phyloP scores from a whole-genome alignment of 129 eudicot genomes.

The Escallonia rubra region DNA sequence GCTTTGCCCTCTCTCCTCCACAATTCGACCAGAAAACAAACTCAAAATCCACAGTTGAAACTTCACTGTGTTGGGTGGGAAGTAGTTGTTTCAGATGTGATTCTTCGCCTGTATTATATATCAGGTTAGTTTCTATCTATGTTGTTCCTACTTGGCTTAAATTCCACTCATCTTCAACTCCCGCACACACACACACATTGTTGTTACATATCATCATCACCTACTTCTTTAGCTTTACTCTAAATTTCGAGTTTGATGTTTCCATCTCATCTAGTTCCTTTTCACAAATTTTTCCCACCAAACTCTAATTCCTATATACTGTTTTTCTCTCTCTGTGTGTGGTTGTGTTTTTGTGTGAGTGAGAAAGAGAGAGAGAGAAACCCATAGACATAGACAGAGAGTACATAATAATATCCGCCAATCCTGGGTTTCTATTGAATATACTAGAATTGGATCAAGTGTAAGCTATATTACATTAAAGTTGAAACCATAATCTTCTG shows the following conservation, averaged over 20 bases:
- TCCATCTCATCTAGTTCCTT: slow-evolving; percentile 28
- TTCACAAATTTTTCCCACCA: slow-evolving; percentile 25
- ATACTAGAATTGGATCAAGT: background rate
- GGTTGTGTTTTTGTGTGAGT: background rate
- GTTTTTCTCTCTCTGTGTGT: background rate
- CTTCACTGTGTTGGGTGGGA: slow-evolving; percentile 38
- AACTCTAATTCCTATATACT: slow-evolving; percentile 28
- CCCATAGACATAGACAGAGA: background rate
- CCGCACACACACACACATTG: background rate
- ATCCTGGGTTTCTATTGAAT: background rate
- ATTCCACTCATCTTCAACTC: slow-evolving; percentile 4
- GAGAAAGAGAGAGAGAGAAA: background rate
- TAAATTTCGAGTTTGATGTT: slow-evolving; percentile 47
- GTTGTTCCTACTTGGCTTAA: slow-evolving; percentile 5
- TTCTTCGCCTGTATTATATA: slow-evolving; percentile 31
- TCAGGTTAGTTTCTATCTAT: slow-evolving; percentile 25
- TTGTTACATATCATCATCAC: slow-evolving; percentile 43
- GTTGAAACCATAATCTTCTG: background rate
- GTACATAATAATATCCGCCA: background rate
- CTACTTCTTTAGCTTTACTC: slow-evolving; percentile 56
- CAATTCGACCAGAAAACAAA: slow-evolving; percentile 4
- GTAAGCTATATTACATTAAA: background rate
- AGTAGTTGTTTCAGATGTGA: slow-evolving; percentile 53
- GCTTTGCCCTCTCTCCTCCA: slow-evolving; percentile 1
- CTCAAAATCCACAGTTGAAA: slow-evolving; percentile 11